Base-by-base conservation (phyloP, 768 basidiomycete species). In the Boletus rubropictus region DNA sequence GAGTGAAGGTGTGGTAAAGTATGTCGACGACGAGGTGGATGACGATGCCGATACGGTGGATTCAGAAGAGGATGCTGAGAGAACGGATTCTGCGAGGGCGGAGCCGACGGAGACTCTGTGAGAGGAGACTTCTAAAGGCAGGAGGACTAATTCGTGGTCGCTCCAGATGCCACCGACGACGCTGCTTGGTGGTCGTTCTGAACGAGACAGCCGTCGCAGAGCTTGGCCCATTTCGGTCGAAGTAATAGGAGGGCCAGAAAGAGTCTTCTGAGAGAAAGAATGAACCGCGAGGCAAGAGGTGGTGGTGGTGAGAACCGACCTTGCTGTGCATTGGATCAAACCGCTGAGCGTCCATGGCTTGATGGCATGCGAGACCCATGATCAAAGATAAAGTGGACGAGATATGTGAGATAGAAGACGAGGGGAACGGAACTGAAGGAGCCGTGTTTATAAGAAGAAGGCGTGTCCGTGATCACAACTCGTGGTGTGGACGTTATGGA, bases 121-220 rank as follows among this genome's bases (percentile, higher is more conserved):
- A 17, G 50, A 45, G 33, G 57, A 39, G 8, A 64, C 61, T 3
- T 59, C 62, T 7, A 66, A 43, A 24, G 66, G 66, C 32, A 66
- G 56, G 46, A 68, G 54, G 48, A 66, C 64, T 27, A 68, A 38
- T 47, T 66, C 64, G 25, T 66, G 66, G 60, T 66, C 66, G 24
- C 62, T 59, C 64, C 64, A 66, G 11, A 66, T 45, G 17, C 66
- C 64, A 14, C 66, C 64, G 5, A 66, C 61, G 41, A 53, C 55
- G 6, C 44, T 49, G 31, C 28, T 53, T 8, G 49, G 46, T 18
- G 59, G 52, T 2, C 48, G 37, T 31, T 54, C 50, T 22, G 56
- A 50, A 3, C 54, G 61, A 18, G 61, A 53, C 1, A 51, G 24
- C 12, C 59, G 61, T 35, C 64, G 48, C 18, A 66, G 34, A 43